Conservation (phyloP, 441 rosid genomes). For the Erodium texanum region DNA sequence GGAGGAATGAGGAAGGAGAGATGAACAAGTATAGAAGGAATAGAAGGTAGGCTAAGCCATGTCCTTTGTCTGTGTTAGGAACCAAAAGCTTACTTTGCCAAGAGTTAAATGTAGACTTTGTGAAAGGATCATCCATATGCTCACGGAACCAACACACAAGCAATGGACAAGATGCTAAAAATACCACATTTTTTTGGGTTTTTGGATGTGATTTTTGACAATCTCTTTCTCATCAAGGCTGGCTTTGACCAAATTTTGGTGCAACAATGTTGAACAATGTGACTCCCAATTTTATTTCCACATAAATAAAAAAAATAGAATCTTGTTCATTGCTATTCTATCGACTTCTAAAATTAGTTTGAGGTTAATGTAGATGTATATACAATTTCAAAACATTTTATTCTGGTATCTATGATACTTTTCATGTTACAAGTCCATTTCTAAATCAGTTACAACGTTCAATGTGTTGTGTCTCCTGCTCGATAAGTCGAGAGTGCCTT, state of each 20-base stretch:
- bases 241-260: neutral
- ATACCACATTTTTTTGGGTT: neutral
- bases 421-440: too few relatives aligned
- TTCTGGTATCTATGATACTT: too few relatives aligned
- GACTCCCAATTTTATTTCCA: neutral
- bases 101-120: neutral
- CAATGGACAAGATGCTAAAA: neutral
- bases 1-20: too few relatives aligned
- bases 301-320: too few relatives aligned
- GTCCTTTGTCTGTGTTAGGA: slow-evolving; percentile 1
- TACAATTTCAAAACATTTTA: too few relatives aligned
- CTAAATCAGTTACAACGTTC: too few relatives aligned
- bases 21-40: neutral
- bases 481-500: too few relatives aligned
- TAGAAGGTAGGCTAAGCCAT: neutral
- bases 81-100: neutral
- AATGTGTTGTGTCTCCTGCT: too few relatives aligned
- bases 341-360: too few relatives aligned
- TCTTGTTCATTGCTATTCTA: too few relatives aligned
- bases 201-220: neutral
- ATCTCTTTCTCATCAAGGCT: neutral
- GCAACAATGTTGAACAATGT: neutral
- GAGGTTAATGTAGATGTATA: too few relatives aligned
- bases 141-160: slow-evolving; percentile 1
- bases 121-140: neutral